Evolutionary conservation across 768 basidiomycete species (phyloP).

Genomic region (Melanogaster broomeanus): DNA sequence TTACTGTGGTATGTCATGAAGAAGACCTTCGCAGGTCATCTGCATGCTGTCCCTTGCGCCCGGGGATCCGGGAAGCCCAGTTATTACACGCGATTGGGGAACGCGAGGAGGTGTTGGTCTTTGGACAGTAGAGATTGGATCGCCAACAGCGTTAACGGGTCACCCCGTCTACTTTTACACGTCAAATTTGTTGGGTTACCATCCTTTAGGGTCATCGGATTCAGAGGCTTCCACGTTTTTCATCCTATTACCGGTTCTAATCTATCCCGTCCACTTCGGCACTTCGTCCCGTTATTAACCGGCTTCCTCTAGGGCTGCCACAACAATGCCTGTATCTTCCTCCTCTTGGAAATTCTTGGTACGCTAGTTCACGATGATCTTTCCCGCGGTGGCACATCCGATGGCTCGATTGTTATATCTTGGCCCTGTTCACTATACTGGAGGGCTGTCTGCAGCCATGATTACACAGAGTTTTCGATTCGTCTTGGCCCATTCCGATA

Average conservation of each 20-base stretch:
- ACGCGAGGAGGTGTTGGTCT: constrained; percentile 57
- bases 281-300: constrained; percentile 6
- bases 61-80: constrained; percentile 50
- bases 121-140: constrained; percentile 39
- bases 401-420: constrained; percentile 37
- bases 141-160: neutral
- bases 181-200: neutral
- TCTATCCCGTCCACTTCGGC: neutral
- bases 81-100: constrained; percentile 61
- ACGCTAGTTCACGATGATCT: neutral
- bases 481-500: constrained; percentile 43
- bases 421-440: constrained; percentile 49
- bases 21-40: constrained; percentile 74
- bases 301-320: constrained; percentile 7
- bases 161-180: neutral
- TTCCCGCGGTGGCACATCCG: constrained; percentile 23
- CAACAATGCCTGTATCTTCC: constrained; percentile 10
- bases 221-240: neutral
- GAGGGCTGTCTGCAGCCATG: constrained; percentile 48
- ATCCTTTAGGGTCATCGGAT: neutral
- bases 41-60: constrained; percentile 55
- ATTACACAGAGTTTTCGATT: constrained; percentile 51
- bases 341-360: neutral
- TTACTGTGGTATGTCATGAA: constrained; percentile 42
- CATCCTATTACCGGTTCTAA: neutral